Base-by-base conservation (phyloP, 805 yeast species). In the Yamadazyma philogaea region DNA sequence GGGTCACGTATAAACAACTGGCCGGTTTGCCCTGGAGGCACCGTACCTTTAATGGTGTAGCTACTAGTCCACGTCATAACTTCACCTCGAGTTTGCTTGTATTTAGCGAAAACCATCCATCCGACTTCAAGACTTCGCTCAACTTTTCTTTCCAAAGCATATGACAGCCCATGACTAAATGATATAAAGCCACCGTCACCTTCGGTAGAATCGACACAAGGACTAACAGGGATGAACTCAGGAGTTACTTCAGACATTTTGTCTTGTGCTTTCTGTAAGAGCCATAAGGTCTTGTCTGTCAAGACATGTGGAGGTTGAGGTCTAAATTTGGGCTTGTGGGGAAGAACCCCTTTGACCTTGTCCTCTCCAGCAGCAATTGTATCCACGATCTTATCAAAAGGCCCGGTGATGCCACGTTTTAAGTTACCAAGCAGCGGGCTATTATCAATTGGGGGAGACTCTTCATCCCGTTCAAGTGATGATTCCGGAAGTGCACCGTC, bases 181-280 rank as follows among this genome's bases (percentile, higher is more conserved):
- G 44, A 19, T 2, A 53, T 28, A 1, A 51, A 39, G 4, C 57
- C 57, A 12, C 47, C 49, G 32, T 46, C 47, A 2, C 53, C 56
- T 26, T 30, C 18, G 7, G 45, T 42, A 2, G 43, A 39, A 16
- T 51, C 52, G 11, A 50, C 40, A 34, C 57, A 53, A 1, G 55
- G 44, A 22, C 45, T 46, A 0, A 53, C 27, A 12, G 57, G 56
- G 8, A 52, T 19, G 7, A 35, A 39, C 11, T 45, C 52, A 2
- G 45, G 46, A 7, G 40, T 36, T 6, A 18, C 14, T n/a, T 43
- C 32, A 5, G 32, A n/a, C 10, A 12, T 14, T 3, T 41, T 7
- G 4, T 32, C 30, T 21, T 39, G 45, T n/a, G 44, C 32, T 30
- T 48, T 48, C 10, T 41, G 43, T 3, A 45, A 24, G 5, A 43